Conservation (phyloP, 1,284 basidiomycete genomes). For the Coniferiporia weirii region DNA sequence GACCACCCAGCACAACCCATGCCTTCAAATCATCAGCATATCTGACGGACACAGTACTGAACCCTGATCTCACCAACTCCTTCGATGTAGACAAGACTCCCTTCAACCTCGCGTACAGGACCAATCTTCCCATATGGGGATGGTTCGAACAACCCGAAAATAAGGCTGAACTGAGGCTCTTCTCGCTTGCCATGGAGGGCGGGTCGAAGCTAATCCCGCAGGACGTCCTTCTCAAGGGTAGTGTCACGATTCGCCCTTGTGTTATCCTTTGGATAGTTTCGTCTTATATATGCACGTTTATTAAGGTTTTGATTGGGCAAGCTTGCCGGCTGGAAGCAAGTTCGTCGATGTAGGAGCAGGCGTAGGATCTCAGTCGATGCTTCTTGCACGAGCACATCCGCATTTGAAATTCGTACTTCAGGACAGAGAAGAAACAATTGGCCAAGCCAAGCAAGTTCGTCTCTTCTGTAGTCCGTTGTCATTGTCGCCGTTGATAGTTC, state of each 20-base stretch:
- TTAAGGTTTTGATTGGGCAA: conserved; percentile 17
- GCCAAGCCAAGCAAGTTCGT: conserved; percentile 2
- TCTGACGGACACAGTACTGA: too few species aligned
- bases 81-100: too few species aligned
- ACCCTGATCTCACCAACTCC: too few species aligned
- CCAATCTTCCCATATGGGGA: too few species aligned
- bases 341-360: conserved; percentile 25
- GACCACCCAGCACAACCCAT: too few species aligned
- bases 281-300: background rate
- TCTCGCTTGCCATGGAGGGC: too few species aligned
- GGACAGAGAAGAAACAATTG: conserved; percentile 15
- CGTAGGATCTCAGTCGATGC: conserved; percentile 18
- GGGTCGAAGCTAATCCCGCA: too few species aligned
- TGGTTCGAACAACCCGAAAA: too few species aligned
- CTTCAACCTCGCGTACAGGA: too few species aligned
- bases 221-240: background rate
- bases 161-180: too few species aligned
- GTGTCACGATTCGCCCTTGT: background rate
- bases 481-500: background rate
- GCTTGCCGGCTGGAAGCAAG: conserved; percentile 7
- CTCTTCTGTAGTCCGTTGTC: background rate
- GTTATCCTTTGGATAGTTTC: conserved; percentile 1
- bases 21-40: too few species aligned
- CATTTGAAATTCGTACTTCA: conserved; percentile 22
- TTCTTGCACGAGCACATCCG: conserved; percentile 12